Evolutionary conservation across 192 early-diverging fungal genomes (phyloP), one percentile per base, ranked within the genome.

Genomic region (Oehlia diaphana): DNA sequence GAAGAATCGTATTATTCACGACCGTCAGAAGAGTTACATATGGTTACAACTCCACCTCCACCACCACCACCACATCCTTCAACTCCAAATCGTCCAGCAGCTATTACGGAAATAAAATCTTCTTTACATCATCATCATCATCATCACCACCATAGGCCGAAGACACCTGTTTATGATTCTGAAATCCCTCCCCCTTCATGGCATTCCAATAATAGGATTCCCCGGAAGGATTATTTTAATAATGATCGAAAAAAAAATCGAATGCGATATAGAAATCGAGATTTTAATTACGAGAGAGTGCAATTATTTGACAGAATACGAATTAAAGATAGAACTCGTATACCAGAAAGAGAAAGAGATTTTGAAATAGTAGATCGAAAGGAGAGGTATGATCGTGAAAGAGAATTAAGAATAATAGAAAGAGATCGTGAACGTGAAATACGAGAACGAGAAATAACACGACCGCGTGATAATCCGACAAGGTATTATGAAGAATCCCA

Each of bases 401-500:
- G 35, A 39, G 67, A 42, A 9, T 70, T 70, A 44, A 70, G 37
- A 42, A n/a, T 42, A 16, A 68, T 68, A 19, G 66, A 67, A 31
- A 67, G 65, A 13, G 67, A 70, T 26, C 33, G 68, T 44, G 68
- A 70, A 65, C 64, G 26, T 31, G 64, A 66, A 66, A 66, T 58
- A 21, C 53, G 64, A 14, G 64, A 66, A 66, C 64, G 64, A 16
- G 64, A 66, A 14, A n/a, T 70, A 39, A 14, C 19, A 42, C 68
- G 68, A 44, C 35, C 35, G 4, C 68, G 68, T n/a, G 35, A 70
- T 23, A 33, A 70, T 12, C 35, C 68, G 16, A 58, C 53, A 23
- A 33, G 68, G n/a, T 70, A 70, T 44, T 70, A 42, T 42, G 68
- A 70, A 70, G 68, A 70, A 70, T 9, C 35, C 16, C 68, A 42